Base-by-base conservation (phyloP, 139 green algal genomes). In the Trebouxia sp. region DNA sequence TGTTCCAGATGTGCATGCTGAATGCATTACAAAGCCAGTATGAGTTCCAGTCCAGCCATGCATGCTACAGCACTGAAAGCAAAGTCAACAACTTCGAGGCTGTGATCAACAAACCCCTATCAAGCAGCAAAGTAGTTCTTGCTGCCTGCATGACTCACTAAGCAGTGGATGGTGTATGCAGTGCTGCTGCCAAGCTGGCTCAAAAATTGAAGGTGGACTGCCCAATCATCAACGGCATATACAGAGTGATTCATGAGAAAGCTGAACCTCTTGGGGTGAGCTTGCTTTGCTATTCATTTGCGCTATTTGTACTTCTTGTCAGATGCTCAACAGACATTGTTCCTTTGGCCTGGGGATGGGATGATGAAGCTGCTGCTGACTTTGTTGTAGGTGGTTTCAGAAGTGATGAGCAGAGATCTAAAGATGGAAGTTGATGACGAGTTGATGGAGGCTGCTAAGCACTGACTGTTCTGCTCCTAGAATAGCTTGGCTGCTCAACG, bases 201-300 rank as follows among this genome's bases (percentile, higher is more conserved):
- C 38, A 82, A 41, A 86, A 87, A 74, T 75, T 92, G 67, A 81
- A 88, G 4, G 86, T 97, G 65, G 91, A 97, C 4, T 90, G 83
- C 48, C 90, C 93, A 38, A 90, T 95, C 80, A 93, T 97, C 12
- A 80, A 91, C 15, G 93, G 93, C n/a, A 97, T 97, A 48, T 94
- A 92, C 87, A 70, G 80, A 48, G 89, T 87, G 0, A 79, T 87
- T 26, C 79, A 90, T 56, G 89, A 93, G 81, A 87, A 84, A 9
- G 92, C 84, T 35, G 85, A 95, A 45, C 87, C 92, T 0, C 26
- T 84, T 8, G 42, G 65, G 28, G 83, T 94, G 37, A 55, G 75
- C 51, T 38, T 70, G 50, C 42, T 53, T 70, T 38, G 32, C 10
- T 11, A n/a, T 24, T 14, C 39, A 26, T 14, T 6, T n/a, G 28